These are phyloP conservation scores for Coprinopsis marcescibilis DNA, from an alignment of 768 basidiomycete species.

Conservation along the genomic window DNA sequence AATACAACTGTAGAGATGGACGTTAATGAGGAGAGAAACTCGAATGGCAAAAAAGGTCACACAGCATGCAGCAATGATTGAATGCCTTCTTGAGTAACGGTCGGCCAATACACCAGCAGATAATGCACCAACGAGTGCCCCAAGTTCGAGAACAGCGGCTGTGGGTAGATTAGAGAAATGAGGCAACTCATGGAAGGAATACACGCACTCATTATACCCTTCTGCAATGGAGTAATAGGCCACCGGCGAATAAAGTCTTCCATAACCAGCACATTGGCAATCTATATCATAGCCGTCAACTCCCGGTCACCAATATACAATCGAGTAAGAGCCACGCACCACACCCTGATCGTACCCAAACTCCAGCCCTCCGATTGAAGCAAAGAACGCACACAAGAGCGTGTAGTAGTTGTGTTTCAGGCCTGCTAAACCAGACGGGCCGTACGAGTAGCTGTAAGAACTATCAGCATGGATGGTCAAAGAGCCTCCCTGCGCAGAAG, in stretches of 20 bases:
- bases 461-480: slow-evolving; percentile 31
- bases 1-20: slow-evolving; percentile 46
- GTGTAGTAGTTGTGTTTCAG: slow-evolving; percentile 61
- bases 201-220: slow-evolving; percentile 68
- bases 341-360: slow-evolving; percentile 87
- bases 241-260: slow-evolving; percentile 61
- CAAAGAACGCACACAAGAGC: slow-evolving; percentile 64
- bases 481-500: slow-evolving; percentile 19
- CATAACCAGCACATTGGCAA: slow-evolving; percentile 85
- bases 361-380: slow-evolving; percentile 69
- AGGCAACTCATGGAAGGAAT: not conserved
- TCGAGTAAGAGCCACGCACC: slow-evolving; percentile 25
- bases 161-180: not conserved
- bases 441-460: slow-evolving; percentile 65
- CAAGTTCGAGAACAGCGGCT: slow-evolving; percentile 78
- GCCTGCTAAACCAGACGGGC: slow-evolving; percentile 62
- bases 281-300: slow-evolving; percentile 26
- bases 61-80: slow-evolving; percentile 69
- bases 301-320: no score
- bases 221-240: slow-evolving; percentile 68
- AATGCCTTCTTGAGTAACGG: slow-evolving; percentile 55
- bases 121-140: slow-evolving; percentile 73
- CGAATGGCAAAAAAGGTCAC: slow-evolving; percentile 17
- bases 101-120: slow-evolving; percentile 64
- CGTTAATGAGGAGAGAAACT: not conserved